These are phyloP conservation scores for Prunus salicina DNA, from an alignment of 306 rosid species.

Conservation along the genomic window DNA sequence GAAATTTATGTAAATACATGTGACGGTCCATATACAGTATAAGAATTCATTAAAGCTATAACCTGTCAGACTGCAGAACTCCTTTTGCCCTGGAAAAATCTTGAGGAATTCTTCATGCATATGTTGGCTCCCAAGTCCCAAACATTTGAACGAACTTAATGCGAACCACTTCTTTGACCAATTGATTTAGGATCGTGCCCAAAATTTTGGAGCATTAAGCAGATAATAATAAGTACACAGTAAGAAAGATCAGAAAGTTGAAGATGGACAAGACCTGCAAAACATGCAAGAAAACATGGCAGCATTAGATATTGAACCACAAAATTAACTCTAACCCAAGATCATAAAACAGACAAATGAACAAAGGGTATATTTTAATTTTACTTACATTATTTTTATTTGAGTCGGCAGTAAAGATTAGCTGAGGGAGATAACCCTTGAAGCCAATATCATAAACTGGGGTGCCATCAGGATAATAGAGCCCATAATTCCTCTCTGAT, in stretches of 20 bases:
- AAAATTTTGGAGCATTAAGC: slow-evolving; percentile 23
- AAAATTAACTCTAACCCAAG: neutral
- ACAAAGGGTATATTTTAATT: neutral
- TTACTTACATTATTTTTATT: slow-evolving; percentile 42
- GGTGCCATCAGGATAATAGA: slow-evolving; percentile 70
- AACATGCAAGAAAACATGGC: neutral
- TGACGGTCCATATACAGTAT: slow-evolving; percentile 3
- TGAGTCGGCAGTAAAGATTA: slow-evolving; percentile 39
- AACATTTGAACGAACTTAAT: no score
- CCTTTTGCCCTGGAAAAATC: neutral
- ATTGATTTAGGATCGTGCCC: no score
- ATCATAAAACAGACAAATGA: neutral
- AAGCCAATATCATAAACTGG: slow-evolving; percentile 73
- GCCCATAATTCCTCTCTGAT: slow-evolving; percentile 89
- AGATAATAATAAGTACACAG: slow-evolving; percentile 27
- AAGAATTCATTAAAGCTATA: neutral
- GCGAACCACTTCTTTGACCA: no score
- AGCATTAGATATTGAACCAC: slow-evolving; percentile 4
- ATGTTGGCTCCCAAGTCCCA: no score
- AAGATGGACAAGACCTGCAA: slow-evolving; percentile 51
- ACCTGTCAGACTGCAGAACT: neutral
- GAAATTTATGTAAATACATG: neutral
- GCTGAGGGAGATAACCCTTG: slow-evolving; percentile 53
- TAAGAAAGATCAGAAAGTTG: slow-evolving; percentile 30
- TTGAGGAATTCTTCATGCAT: neutral